These are phyloP conservation scores for Hymenoscyphus infarciens DNA, from an alignment of 2,329 filamentous ascomycete genomes.

Conservation along the genomic window DNA sequence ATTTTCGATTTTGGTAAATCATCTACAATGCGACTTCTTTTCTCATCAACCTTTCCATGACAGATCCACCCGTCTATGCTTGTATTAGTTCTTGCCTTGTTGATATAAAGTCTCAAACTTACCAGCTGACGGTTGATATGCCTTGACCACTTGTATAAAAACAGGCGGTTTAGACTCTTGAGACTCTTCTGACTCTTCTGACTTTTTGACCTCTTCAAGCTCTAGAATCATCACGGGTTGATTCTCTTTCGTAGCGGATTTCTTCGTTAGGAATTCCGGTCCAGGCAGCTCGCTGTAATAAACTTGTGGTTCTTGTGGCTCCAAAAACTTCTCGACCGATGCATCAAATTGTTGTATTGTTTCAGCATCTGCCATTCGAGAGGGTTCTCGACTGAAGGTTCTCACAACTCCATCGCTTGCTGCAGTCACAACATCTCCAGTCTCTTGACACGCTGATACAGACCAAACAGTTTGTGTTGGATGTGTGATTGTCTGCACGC, in stretches of 20 bases:
- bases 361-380: slow-evolving; percentile 66
- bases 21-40: not conserved
- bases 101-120: slow-evolving; percentile 12
- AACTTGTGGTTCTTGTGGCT: slow-evolving; percentile 48
- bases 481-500: slow-evolving; percentile 93
- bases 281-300: slow-evolving; percentile 64
- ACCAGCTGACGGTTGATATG: slow-evolving; percentile 75
- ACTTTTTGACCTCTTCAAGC: slow-evolving; percentile 44
- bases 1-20: slow-evolving; percentile 48
- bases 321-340: slow-evolving; percentile 55
- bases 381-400: slow-evolving; percentile 71
- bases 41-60: not conserved
- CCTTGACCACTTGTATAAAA: slow-evolving; percentile 64
- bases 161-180: no score
- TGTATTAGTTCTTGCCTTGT: slow-evolving; percentile 4
- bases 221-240: slow-evolving; percentile 91
- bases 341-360: slow-evolving; percentile 74
- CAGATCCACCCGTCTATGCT: slow-evolving; percentile 42
- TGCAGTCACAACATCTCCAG: slow-evolving; percentile 89
- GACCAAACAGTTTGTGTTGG: slow-evolving; percentile 96
- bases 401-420: slow-evolving; percentile 75
- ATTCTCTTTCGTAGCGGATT: slow-evolving; percentile 90
- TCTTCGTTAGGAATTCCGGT: slow-evolving; percentile 77
- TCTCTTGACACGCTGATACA: slow-evolving; percentile 77
- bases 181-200: no score